Conservation (phyloP, 176 grass and related monocot genomes). For the Thalia dealbata region DNA sequence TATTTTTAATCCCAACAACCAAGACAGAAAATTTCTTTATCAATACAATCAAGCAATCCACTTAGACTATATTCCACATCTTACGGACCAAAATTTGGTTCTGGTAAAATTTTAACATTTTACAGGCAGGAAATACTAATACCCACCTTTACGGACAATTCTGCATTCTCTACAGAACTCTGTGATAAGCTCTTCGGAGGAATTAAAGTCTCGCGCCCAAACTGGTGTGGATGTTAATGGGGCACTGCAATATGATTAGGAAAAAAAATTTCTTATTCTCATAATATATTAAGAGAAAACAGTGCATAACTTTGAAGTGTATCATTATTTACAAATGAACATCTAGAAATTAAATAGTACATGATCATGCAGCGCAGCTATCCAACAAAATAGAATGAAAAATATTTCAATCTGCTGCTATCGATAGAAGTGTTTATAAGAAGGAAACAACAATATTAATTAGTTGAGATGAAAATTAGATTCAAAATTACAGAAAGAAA, state of each 20-base stretch:
- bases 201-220: slow-evolving; percentile 85
- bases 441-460: neutral
- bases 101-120: neutral
- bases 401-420: neutral
- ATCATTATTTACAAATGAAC: neutral
- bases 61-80: neutral
- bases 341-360: no score
- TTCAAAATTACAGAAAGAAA: no score
- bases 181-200: slow-evolving; percentile 82
- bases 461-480: neutral
- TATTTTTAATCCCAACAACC: neutral
- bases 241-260: slow-evolving; percentile 45
- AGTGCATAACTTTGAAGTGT: neutral
- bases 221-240: slow-evolving; percentile 79
- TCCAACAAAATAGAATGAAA: neutral
- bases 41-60: neutral
- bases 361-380: neutral
- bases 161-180: slow-evolving; percentile 97
- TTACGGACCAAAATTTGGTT: neutral
- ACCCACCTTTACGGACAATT: slow-evolving; percentile 92
- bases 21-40: neutral
- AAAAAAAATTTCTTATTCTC: neutral
- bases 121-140: neutral
- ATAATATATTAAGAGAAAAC: neutral
- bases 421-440: neutral